These are phyloP conservation scores for Aethionema arabicum DNA, from an alignment of 345 rosid species.

Conservation along the genomic window DNA sequence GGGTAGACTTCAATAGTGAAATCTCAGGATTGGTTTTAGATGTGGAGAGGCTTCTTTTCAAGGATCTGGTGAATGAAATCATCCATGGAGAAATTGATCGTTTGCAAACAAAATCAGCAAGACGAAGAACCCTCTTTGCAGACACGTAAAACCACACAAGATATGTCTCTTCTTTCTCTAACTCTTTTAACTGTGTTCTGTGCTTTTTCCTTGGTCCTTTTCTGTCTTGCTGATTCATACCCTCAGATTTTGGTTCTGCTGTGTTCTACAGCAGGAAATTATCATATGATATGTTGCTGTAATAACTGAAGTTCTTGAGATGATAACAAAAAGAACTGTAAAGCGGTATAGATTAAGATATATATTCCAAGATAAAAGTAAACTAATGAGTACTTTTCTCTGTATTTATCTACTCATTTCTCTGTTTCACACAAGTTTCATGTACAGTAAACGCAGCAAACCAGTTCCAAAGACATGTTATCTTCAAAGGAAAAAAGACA, in stretches of 20 bases:
- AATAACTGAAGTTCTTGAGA: constrained; percentile 28
- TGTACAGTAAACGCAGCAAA: not conserved
- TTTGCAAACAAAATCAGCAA: constrained; percentile 44
- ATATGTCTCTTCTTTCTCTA: constrained; percentile 25
- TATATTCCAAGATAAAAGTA: constrained; percentile 3
- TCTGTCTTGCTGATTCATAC: constrained; percentile 18
- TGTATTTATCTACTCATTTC: not conserved
- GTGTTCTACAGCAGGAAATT: constrained; percentile 12
- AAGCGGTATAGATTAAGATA: constrained; percentile 18
- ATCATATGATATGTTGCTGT: constrained; percentile 28
- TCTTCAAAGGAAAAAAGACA: no score
- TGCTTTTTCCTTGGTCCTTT: constrained; percentile 3
- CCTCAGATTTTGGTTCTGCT: constrained; percentile 8
- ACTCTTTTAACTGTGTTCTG: constrained; percentile 23
- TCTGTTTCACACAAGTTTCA: not conserved
- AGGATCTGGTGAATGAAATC: constrained; percentile 78
- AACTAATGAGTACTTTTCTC: not conserved
- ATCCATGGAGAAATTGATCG: constrained; percentile 51
- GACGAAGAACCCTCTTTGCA: constrained; percentile 58
- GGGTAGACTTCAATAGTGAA: constrained; percentile 58
- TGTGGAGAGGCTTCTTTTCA: constrained; percentile 76
- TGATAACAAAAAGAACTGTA: constrained; percentile 12
- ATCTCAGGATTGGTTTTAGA: constrained; percentile 63
- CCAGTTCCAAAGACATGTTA: not conserved
- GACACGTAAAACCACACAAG: constrained; percentile 35